Evolutionary conservation across 2,329 filamentous ascomycete species (phyloP).

Genomic region (Colletotrichum siamense): DNA sequence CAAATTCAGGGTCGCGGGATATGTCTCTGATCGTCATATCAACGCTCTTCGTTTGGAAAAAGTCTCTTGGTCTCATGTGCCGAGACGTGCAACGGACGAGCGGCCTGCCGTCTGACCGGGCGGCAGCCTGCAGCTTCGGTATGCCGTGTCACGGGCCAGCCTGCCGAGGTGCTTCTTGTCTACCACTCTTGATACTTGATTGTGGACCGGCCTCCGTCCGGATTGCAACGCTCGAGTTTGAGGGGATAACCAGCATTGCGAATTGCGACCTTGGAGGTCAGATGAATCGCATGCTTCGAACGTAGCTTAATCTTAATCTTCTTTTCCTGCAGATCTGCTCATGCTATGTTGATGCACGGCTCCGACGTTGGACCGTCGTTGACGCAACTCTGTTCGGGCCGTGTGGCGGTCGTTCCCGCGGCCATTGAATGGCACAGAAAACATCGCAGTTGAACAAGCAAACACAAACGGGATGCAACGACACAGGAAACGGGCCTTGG

Average conservation of each 20-base stretch:
- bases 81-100: neutral
- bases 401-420: neutral
- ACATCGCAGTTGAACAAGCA: neutral
- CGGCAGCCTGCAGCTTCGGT: neutral
- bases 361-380: neutral
- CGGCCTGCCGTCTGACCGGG: neutral
- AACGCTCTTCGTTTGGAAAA: neutral
- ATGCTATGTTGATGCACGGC: neutral
- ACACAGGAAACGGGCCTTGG: neutral
- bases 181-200: neutral
- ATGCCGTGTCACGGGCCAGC: neutral
- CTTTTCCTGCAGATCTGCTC: neutral
- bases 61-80: slow-evolving; percentile 1
- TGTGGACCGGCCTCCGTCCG: neutral
- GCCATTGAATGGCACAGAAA: neutral
- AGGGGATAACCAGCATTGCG: neutral
- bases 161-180: neutral
- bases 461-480: neutral
- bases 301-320: neutral
- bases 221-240: neutral
- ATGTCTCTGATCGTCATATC: neutral
- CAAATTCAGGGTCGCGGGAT: neutral
- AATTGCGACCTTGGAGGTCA: neutral
- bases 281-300: neutral
- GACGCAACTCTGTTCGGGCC: neutral